A percentile compares a stretch with the other conserved stretches of the same genome.
Evolutionary conservation across 208 protist genomes (phyloP).

Genomic region (Acanthamoeba culbertsoni): DNA sequence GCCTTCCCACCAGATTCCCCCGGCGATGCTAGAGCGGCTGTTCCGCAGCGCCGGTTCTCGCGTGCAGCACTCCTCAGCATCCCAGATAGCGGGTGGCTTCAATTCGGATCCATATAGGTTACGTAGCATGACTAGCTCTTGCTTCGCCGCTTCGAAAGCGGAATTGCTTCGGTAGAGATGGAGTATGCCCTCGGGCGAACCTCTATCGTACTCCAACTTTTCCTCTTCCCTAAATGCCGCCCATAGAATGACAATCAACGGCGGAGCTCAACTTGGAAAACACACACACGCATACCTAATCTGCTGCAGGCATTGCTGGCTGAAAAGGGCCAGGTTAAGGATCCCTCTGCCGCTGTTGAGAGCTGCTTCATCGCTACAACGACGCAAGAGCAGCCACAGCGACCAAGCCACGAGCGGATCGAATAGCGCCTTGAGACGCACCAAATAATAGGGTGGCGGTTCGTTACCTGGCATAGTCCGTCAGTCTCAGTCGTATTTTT

Average conservation of each 20-base stretch:
- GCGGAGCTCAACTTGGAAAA: too few species aligned
- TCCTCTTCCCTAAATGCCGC: background rate
- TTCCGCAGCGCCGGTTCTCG: background rate
- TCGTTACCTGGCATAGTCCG: background rate
- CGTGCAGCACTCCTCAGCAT: background rate
- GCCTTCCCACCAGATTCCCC: slow-evolving; percentile 22
- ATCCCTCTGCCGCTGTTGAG: background rate
- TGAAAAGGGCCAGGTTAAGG: background rate
- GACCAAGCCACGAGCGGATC: background rate
- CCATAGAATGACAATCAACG: background rate
- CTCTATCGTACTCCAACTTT: background rate
- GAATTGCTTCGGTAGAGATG: background rate
- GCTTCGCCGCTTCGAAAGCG: background rate
- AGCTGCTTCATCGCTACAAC: background rate
- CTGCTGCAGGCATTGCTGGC: background rate
- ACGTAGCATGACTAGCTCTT: background rate
- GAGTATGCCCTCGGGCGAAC: background rate
- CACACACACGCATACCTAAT: too few species aligned
- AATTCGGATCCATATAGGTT: background rate
- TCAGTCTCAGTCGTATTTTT: too few species aligned
- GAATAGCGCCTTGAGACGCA: background rate
- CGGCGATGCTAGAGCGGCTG: background rate
- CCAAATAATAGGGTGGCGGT: background rate
- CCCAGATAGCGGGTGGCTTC: background rate
- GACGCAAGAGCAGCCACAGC: background rate